Evolutionary conservation across 1,284 basidiomycete genomes (phyloP), one percentile per base, ranked within the genome.

Genomic region (Hypsizygus ulmarius): DNA sequence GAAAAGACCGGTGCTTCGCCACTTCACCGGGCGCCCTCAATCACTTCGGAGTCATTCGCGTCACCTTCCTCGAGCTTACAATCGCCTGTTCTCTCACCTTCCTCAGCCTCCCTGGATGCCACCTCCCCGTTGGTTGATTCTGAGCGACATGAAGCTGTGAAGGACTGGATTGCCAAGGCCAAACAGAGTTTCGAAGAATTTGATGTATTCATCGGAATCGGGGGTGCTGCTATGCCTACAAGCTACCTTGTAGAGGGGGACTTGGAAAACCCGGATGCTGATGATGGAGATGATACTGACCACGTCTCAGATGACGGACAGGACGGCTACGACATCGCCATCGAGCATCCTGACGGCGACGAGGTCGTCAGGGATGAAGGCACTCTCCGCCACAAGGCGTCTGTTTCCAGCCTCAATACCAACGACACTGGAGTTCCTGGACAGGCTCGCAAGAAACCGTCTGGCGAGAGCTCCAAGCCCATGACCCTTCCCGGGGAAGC

Each of bases 111-210:
- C 5, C 18, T 42, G 12, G 58, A 61, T 10, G 36, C 39, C 28
- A 19, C 36, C 5, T 21, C 52, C 55, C 25, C 64, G n/a, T n/a
- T n/a, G 14, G 59, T 50, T 15, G 62, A 61, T 44, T 46, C 50
- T 27, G 64, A 64, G 12, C 66, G 63, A 5, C 69, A 71, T 56
- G 68, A 73, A 43, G 74, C 67, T 25, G 78, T 87, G 45, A 75
- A 81, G 56, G 79, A 84, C 52, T 90, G 87, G 87, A 81, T 90
- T 47, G 72, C 78, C 12, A 84, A 81, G 59, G 86, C 86, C 1
- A 77, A 81, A 35, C 77, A 81, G 47, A 82, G 77, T 28, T 71
- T 88, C 36, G 73, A 79, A 47, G 78, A 82, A 39, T 84, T 86
- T 50, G 83, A 80, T 12, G 77, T 75, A 5, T 78, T 80, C 58